Percentiles rank a stretch among this genome's conserved stretches.
Conservation (phyloP, 441 rosid species). For the Aquilaria agallochum region DNA sequence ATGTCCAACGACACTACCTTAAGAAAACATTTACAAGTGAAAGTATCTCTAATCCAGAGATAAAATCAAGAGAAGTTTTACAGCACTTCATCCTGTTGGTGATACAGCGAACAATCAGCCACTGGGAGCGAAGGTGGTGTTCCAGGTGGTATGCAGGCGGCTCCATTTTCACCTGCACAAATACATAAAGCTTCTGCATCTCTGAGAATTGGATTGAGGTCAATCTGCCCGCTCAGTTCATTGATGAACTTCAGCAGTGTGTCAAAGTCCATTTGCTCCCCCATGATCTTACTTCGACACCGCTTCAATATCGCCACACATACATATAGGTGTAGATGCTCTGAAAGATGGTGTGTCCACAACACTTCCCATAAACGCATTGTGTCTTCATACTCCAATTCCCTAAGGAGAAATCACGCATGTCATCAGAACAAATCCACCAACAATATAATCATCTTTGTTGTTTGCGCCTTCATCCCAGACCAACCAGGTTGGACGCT, state of each 20-base stretch:
- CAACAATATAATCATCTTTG: no score
- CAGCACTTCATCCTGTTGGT: conserved; percentile 63
- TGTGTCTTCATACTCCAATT: conserved; percentile 76
- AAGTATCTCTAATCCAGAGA: no score
- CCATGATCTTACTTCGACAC: conserved; percentile 77
- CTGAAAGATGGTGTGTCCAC: conserved; percentile 84
- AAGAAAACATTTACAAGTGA: no score
- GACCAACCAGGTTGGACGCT: no score
- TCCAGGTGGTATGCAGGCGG: conserved; percentile 90
- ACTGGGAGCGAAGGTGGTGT: conserved; percentile 88
- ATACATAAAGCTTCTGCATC: conserved; percentile 96
- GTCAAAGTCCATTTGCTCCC: conserved; percentile 96
- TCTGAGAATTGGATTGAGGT: conserved; percentile 67
- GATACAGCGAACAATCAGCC: conserved; percentile 36
- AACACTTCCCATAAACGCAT: conserved; percentile 94
- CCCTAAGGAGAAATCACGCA: conserved; percentile 43
- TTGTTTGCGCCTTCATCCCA: no score
- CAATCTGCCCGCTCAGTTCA: conserved; percentile 81
- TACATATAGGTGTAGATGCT: conserved; percentile 86
- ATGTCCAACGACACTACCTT: no score
- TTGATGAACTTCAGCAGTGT: conserved; percentile 93
- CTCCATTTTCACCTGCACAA: conserved; percentile 92
- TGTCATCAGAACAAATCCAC: background rate
- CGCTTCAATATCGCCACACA: conserved; percentile 95
- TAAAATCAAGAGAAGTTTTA: conserved; percentile 25